Percentiles rank a stretch among this genome's conserved stretches.
These are phyloP conservation scores for Breynia disticha DNA, from an alignment of 441 rosid genomes.

Conservation along the genomic window DNA sequence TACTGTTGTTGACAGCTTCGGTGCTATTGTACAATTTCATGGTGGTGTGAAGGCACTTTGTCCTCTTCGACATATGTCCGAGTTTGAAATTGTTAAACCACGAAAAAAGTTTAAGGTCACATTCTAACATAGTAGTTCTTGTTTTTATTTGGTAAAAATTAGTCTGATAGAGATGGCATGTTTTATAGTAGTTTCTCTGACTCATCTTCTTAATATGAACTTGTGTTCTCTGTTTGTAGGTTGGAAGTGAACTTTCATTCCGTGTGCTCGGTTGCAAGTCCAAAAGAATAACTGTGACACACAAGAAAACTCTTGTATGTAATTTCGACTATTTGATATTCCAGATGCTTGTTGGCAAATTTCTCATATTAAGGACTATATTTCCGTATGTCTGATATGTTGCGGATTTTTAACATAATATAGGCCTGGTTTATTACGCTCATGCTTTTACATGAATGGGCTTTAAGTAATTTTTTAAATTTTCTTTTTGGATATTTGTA, in stretches of 20 bases:
- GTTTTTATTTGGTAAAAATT: not conserved
- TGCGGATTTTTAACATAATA: no score
- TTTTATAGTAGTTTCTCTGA: no score
- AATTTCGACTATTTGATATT: slow-evolving; percentile 14
- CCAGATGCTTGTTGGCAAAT: not conserved
- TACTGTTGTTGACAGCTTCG: slow-evolving; percentile 67
- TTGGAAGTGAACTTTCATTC: slow-evolving; percentile 78
- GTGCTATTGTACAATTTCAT: slow-evolving; percentile 95
- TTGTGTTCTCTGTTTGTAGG: slow-evolving; percentile 32
- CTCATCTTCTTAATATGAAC: no score
- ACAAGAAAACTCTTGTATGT: slow-evolving; percentile 93
- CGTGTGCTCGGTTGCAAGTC: slow-evolving; percentile 98
- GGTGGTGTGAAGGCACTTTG: slow-evolving; percentile 98
- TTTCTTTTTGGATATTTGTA: no score
- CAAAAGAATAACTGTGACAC: slow-evolving; percentile 92
- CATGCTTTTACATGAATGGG: no score
- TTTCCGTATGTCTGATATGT: no score
- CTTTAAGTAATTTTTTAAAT: no score
- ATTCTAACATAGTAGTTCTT: not conserved
- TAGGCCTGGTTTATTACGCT: no score
- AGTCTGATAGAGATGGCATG: no score
- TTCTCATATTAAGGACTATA: not conserved
- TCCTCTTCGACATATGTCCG: slow-evolving; percentile 96
- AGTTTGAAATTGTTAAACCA: slow-evolving; percentile 82
- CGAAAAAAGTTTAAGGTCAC: slow-evolving; percentile 83